phyloP scores from a whole-genome alignment of 2,329 filamentous ascomycete genomes.

The Cladosporium cucumerinum region DNA sequence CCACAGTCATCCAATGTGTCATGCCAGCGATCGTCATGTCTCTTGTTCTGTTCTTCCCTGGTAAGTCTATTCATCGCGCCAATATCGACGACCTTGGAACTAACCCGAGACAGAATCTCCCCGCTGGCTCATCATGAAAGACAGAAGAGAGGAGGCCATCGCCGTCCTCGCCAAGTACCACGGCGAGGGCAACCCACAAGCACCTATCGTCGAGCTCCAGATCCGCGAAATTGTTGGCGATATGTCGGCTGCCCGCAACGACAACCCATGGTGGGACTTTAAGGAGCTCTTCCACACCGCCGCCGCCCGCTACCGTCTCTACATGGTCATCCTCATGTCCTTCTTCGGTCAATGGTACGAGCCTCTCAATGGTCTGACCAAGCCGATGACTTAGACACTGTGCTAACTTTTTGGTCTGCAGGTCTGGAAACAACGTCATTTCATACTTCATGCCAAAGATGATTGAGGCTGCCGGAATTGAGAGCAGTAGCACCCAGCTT shows the following conservation, averaged over 20 bases:
- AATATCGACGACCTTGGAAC: neutral
- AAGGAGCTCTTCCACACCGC: conserved; percentile 49
- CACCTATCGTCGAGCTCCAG: conserved; percentile 35
- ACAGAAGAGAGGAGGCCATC: conserved; percentile 55
- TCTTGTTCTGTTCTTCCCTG: conserved; percentile 48
- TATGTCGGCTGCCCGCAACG: conserved; percentile 17
- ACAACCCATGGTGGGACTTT: conserved; percentile 52
- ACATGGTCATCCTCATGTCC: conserved; percentile 40
- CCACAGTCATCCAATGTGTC: conserved; percentile 29
- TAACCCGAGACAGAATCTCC: conserved; percentile 48
- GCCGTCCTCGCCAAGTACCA: conserved; percentile 59
- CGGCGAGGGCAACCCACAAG: conserved; percentile 44
- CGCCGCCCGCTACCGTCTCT: conserved; percentile 49
- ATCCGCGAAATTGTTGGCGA: conserved; percentile 35
- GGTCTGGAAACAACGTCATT: conserved; percentile 32
- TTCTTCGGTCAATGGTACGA: conserved; percentile 42
- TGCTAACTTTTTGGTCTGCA: neutral
- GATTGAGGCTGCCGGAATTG: conserved; percentile 39
- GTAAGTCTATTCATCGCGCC: neutral
- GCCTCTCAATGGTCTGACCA: neutral
- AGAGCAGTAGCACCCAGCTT: conserved; percentile 36
- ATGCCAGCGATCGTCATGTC: conserved; percentile 33
- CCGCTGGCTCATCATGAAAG: conserved; percentile 56
- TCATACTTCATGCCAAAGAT: conserved; percentile 35
- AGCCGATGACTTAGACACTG: neutral